A percentile compares a stretch with the other conserved stretches of the same genome.
Conservation (phyloP, 208 protist genomes). For the Phytomonas sp. region DNA sequence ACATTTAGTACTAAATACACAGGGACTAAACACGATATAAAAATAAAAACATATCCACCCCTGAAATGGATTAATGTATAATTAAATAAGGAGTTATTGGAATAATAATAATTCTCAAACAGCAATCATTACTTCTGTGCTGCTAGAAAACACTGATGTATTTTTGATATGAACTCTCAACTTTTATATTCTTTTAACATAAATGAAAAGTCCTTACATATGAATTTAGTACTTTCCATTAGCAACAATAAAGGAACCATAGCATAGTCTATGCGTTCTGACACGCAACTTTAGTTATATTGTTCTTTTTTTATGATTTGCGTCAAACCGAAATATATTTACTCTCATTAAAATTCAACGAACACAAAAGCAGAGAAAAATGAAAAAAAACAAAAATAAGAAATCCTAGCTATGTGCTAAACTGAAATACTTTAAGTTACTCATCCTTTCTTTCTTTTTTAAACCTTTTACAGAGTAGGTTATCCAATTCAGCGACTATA, state of each 20-base stretch:
- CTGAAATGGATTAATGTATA: background rate
- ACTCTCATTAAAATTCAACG: background rate
- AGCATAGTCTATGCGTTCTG: background rate
- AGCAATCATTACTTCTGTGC: background rate
- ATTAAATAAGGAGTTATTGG: background rate
- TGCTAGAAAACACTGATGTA: background rate
- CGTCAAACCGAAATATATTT: background rate
- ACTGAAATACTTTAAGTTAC: slow-evolving; percentile 2
- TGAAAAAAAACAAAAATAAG: slow-evolving; percentile 5
- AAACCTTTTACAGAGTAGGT: background rate
- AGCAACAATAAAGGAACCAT: background rate
- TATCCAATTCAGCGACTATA: background rate
- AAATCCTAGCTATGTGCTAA: background rate
- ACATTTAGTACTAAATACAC: slow-evolving; percentile 10
- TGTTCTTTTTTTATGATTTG: background rate
- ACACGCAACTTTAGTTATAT: background rate
- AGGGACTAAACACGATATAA: slow-evolving; percentile 6
- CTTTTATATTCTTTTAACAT: background rate
- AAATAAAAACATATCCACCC: slow-evolving; percentile 6
- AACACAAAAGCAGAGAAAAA: slow-evolving; percentile 3
- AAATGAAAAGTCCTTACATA: background rate
- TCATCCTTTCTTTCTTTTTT: background rate
- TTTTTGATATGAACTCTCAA: background rate
- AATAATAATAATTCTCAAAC: background rate
- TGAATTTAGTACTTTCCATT: background rate